Conservation (phyloP, 176 grass and related monocot species). For the Aechmea fasciata region DNA sequence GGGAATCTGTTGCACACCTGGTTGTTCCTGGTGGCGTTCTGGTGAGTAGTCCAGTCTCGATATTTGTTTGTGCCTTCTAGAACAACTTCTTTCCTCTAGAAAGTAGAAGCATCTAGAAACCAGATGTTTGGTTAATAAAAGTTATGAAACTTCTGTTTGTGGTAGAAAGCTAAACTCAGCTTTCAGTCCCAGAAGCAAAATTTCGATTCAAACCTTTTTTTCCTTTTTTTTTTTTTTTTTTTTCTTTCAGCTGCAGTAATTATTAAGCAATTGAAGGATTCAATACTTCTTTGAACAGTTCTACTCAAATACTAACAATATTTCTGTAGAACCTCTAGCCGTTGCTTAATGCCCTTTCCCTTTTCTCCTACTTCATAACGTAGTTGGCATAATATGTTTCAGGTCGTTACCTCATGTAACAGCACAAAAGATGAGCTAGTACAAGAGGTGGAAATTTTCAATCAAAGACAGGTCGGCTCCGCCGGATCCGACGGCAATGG, state of each 20-base stretch:
- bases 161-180: too few relatives aligned
- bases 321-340: neutral
- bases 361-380: neutral
- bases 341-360: conserved; percentile 4
- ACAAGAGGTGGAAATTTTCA: conserved; percentile 69
- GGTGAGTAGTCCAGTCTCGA: conserved; percentile 38
- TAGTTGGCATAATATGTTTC: neutral
- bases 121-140: too few relatives aligned
- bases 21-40: conserved; percentile 71
- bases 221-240: too few relatives aligned
- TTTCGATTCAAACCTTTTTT: too few relatives aligned
- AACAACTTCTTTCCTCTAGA: too few relatives aligned
- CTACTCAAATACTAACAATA: too few relatives aligned
- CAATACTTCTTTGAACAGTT: too few relatives aligned
- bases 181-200: too few relatives aligned
- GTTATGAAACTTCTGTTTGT: too few relatives aligned
- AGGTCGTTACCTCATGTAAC: conserved; percentile 86
- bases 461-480: conserved; percentile 39
- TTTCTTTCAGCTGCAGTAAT: too few relatives aligned
- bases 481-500: conserved; percentile 13
- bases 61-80: neutral
- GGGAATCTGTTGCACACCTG: conserved; percentile 68
- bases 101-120: too few relatives aligned
- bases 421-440: conserved; percentile 74
- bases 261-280: too few relatives aligned